A percentile compares a stretch with the other conserved stretches of the same genome.
These are phyloP conservation scores for Mycena chlorophos DNA, from an alignment of 768 basidiomycete genomes.

Conservation along the genomic window DNA sequence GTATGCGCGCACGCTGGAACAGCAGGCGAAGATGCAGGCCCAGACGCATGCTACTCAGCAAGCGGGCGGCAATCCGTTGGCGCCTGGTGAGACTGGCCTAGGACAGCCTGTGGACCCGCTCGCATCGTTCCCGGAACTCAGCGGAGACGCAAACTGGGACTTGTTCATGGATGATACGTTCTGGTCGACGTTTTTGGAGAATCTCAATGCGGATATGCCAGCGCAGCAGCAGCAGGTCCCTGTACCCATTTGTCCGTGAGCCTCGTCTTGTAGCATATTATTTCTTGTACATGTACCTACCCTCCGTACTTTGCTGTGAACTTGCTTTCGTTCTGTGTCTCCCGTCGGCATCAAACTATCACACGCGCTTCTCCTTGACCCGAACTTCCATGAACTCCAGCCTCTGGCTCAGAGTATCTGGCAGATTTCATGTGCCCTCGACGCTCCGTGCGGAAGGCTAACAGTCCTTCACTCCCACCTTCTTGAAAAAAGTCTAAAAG, in stretches of 20 bases:
- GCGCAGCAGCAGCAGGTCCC: neutral
- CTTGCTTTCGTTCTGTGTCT: too few species aligned
- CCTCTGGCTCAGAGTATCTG: neutral
- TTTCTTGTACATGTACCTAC: too few species aligned
- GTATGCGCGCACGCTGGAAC: neutral
- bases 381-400: neutral
- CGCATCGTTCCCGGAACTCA: neutral
- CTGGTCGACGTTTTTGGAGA: conserved; percentile 44
- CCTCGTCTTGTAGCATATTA: too few species aligned
- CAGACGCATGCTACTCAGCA: too few species aligned
- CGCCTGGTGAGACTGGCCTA: too few species aligned
- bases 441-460: neutral
- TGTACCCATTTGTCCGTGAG: too few species aligned
- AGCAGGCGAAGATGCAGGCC: neutral
- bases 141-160: conserved; percentile 26
- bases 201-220: conserved; percentile 22
- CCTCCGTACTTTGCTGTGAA: too few species aligned
- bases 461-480: neutral
- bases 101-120: neutral
- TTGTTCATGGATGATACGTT: conserved; percentile 44
- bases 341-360: too few species aligned
- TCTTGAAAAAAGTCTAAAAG: neutral
- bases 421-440: conserved; percentile 5
- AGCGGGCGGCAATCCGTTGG: too few species aligned
- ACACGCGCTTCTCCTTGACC: neutral